A percentile compares a stretch with the other conserved stretches of the same genome.
Evolutionary conservation across 2,329 filamentous ascomycete genomes (phyloP).

Genomic region (Fusarium xylarioides): DNA sequence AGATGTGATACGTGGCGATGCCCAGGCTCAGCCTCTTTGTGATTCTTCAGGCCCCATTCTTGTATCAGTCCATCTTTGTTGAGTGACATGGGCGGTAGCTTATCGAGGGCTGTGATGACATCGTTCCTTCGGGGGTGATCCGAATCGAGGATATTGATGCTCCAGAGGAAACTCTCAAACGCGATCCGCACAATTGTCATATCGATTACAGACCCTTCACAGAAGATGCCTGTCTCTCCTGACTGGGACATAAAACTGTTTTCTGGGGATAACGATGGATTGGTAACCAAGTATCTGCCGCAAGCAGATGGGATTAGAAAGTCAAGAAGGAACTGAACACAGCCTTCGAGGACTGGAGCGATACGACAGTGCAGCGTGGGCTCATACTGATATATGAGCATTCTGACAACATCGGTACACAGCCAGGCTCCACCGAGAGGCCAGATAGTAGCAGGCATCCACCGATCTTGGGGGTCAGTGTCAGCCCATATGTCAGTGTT

Average conservation of each 20-base stretch:
- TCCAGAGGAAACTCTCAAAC: constrained; percentile 35
- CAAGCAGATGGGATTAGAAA: constrained; percentile 46
- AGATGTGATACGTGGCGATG: constrained; percentile 62
- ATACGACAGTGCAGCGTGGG: constrained; percentile 26
- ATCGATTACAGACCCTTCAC: constrained; percentile 41
- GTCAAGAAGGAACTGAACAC: constrained; percentile 50
- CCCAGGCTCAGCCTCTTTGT: constrained; percentile 54
- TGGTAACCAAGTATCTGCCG: constrained; percentile 39
- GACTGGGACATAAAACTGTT: constrained; percentile 34
- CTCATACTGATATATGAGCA: constrained; percentile 37
- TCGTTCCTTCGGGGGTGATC: neutral
- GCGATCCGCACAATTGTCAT: constrained; percentile 33
- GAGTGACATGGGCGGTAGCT: constrained; percentile 19
- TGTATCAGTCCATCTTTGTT: constrained; percentile 45
- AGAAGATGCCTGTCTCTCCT: constrained; percentile 28
- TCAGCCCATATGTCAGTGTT: constrained; percentile 54
- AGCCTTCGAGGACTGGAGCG: constrained; percentile 47
- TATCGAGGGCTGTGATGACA: neutral
- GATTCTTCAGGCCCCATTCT: constrained; percentile 52
- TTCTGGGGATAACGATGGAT: constrained; percentile 40
- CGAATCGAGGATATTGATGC: constrained; percentile 12
- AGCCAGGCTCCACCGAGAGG: constrained; percentile 40
- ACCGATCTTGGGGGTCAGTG: constrained; percentile 48
- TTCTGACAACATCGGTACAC: constrained; percentile 37
- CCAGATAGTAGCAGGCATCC: constrained; percentile 43